A percentile compares a stretch with the other conserved stretches of the same genome.
Evolutionary conservation across 2,329 filamentous ascomycete species (phyloP).

Genomic region (Bipolaris bicolor): DNA sequence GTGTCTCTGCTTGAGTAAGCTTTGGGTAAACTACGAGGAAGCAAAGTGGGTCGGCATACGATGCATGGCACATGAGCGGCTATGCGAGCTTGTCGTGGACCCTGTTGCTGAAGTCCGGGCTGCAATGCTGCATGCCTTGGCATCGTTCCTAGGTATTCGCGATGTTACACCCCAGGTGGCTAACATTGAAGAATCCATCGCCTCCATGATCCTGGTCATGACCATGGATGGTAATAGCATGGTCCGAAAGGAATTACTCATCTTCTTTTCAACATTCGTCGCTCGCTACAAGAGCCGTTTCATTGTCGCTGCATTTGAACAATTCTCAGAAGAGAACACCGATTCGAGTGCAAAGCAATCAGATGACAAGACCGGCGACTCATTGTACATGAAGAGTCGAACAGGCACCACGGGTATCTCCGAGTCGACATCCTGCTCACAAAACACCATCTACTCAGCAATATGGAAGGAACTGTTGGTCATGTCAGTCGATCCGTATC

Average conservation of each 20-base stretch:
- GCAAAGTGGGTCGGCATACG: conserved; percentile 96
- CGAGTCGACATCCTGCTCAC: conserved; percentile 57
- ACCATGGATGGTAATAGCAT: conserved; percentile 91
- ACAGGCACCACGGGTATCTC: conserved; percentile 18
- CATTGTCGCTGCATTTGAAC: conserved; percentile 88
- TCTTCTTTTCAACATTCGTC: conserved; percentile 92
- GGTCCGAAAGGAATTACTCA: conserved; percentile 89
- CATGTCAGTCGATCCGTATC: conserved; percentile 90
- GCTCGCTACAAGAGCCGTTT: conserved; percentile 92
- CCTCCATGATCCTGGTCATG: conserved; percentile 88
- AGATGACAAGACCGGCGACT: conserved; percentile 38
- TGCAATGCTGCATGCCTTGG: conserved; percentile 91
- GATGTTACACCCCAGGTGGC: conserved; percentile 91
- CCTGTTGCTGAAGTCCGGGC: conserved; percentile 90
- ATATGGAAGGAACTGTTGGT: conserved; percentile 94
- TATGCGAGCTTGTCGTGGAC: conserved; percentile 82
- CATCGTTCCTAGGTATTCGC: conserved; percentile 90
- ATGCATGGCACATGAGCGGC: conserved; percentile 79
- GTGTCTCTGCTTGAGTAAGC: conserved; percentile 90
- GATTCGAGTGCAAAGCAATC: conserved; percentile 18
- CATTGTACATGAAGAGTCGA: conserved; percentile 37
- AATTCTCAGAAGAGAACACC: conserved; percentile 77
- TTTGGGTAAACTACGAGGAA: conserved; percentile 89
- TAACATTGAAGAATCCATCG: conserved; percentile 87
- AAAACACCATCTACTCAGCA: conserved; percentile 89